These are phyloP conservation scores for Closterium sp. DNA, from an alignment of 139 green algal genomes.

Conservation along the genomic window DNA sequence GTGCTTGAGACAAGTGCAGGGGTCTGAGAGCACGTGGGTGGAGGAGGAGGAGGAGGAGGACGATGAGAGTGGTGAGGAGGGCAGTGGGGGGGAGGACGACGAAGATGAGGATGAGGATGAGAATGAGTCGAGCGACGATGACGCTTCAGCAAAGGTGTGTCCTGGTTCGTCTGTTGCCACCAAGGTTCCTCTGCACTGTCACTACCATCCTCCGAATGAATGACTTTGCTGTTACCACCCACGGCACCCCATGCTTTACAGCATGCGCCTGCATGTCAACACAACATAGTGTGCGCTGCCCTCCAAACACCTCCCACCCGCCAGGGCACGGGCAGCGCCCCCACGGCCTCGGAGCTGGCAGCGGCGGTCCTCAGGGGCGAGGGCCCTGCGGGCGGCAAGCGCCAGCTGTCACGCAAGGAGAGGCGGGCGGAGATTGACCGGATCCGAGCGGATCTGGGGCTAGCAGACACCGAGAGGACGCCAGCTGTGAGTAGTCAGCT, in stretches of 20 bases:
- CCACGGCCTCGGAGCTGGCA: conserved; percentile 23
- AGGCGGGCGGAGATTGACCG: conserved; percentile 42
- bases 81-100: conserved; percentile 14
- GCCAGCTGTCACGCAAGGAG: conserved; percentile 29
- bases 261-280: no score
- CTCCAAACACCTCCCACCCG: neutral
- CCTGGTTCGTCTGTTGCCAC: neutral
- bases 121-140: conserved; percentile 10
- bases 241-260: no score
- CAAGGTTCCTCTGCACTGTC: no score
- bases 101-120: conserved; percentile 35
- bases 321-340: neutral
- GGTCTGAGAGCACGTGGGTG: conserved; percentile 30
- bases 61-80: conserved; percentile 47
- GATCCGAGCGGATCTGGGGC: conserved; percentile 44
- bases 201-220: no score
- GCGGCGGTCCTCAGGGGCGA: conserved; percentile 33
- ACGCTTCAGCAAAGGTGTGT: neutral
- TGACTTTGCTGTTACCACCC: no score
- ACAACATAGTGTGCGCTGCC: no score
- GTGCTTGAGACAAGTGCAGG: conserved; percentile 9
- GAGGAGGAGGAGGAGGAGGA: conserved; percentile 50
- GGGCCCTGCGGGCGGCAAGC: neutral
- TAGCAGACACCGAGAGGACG: conserved; percentile 35
- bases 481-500: neutral